Evolutionary conservation across 1,139 yeast genomes (phyloP).

Genomic region (Pichia kudriavzevii): DNA sequence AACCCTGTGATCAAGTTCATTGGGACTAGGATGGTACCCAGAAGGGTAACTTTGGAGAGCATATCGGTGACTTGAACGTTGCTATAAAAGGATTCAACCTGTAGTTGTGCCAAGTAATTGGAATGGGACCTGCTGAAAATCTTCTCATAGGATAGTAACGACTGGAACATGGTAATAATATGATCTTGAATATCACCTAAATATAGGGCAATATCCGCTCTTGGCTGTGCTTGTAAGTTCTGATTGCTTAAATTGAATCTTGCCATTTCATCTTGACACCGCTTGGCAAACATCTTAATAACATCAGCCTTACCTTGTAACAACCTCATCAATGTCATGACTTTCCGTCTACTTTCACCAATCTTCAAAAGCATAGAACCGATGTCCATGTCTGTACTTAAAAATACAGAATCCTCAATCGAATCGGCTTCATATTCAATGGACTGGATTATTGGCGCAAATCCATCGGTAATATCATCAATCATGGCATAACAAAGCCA

Average conservation of each 20-base stretch:
- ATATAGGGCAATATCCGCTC: conserved; percentile 79
- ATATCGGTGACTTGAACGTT: conserved; percentile 80
- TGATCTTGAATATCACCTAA: conserved; percentile 98
- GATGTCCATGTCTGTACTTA: conserved; percentile 57
- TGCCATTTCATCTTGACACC: conserved; percentile 72
- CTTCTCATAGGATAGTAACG: conserved; percentile 81
- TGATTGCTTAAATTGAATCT: conserved; percentile 7
- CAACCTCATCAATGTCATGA: conserved; percentile 86
- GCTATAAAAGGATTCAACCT: conserved; percentile 82
- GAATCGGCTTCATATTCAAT: conserved; percentile 89
- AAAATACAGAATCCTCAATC: conserved; percentile 76
- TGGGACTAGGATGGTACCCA: conserved; percentile 89
- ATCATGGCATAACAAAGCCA: conserved; percentile 92
- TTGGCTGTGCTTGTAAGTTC: conserved; percentile 45
- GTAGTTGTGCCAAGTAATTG: conserved; percentile 87
- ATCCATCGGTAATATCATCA: conserved; percentile 90
- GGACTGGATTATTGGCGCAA: conserved; percentile 82
- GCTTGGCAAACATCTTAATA: conserved; percentile 91
- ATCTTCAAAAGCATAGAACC: conserved; percentile 68
- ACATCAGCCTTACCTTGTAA: conserved; percentile 95
- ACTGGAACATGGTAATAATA: conserved; percentile 92
- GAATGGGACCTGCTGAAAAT: conserved; percentile 88
- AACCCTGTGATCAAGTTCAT: conserved; percentile 85
- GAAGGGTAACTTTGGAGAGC: conserved; percentile 78
- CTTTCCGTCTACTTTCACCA: conserved; percentile 83